Evolutionary conservation across 257 asterid genomes (phyloP), one percentile per base, ranked within the genome.

Genomic region (Primulina tabacum): DNA sequence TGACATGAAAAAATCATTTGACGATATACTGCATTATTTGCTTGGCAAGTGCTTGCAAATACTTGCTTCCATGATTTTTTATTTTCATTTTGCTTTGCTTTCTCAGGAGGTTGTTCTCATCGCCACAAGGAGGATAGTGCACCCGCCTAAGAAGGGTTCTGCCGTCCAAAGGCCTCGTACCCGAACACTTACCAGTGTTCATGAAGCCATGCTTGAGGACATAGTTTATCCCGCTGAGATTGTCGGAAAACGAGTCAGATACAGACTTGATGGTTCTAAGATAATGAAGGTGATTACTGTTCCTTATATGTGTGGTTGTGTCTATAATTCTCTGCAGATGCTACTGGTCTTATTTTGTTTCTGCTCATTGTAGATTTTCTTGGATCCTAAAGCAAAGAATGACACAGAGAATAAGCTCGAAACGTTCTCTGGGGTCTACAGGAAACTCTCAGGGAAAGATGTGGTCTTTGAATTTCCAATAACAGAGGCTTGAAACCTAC

Each of bases 91-190:
- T 70, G 65, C 71, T 4, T 34, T 34, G 14, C 33, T n/a, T 63
- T 63, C 12, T 58, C 59, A 91, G 96, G 96, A 89, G 64, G 97
- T 91, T 37, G 87, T 91, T 77, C 52, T 91, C 47, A 77, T 87
- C 79, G 91, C 93, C 0, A 86, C 96, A 57, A 68, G 97, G 64
- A 91, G 97, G 87, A 87, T 86, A 20, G 61, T 86, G 65, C 87
- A 95, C 79, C 96, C 96, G 43, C 97, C 96, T 1, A 91, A 87
- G 93, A 91, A 88, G 75, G 96, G 97, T 47, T 87, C 96, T 65
- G 97, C 97, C 69, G 90, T 64, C 52, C 95, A 89, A 68, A 78
- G 96, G 38, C 97, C 97, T 16, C 85, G 97, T 63, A 71, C 87
- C 71, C 89, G 97, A 61, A 91, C 95, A 26, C 92, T 91, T n/a